Evolutionary conservation across 2,329 filamentous ascomycete species (phyloP).

Genomic region (Aspergillus fumigatiaffinis): DNA sequence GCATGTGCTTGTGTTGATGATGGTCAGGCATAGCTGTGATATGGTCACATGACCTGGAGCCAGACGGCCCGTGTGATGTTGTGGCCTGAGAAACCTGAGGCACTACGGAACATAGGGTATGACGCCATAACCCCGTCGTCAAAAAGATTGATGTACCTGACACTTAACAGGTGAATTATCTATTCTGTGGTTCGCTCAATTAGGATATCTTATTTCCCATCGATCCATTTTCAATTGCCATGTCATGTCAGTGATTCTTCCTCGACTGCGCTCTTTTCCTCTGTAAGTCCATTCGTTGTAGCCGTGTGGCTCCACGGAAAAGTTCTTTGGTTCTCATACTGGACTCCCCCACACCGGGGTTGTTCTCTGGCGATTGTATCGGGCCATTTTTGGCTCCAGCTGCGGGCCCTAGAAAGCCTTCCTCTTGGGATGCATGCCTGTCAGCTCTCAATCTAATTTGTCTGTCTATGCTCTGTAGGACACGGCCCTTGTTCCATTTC

Average conservation of each 20-base stretch:
- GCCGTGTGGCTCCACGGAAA: background rate
- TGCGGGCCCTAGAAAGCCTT: background rate
- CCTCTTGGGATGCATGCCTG: conserved; percentile 7
- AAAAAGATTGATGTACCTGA: background rate
- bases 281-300: conserved; percentile 5
- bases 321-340: background rate
- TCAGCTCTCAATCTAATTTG: conserved; percentile 6
- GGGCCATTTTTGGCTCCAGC: background rate
- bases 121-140: conserved; percentile 1
- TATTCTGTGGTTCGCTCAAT: background rate
- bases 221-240: background rate
- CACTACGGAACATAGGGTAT: background rate
- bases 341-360: conserved; percentile 1
- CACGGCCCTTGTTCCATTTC: conserved; percentile 4
- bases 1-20: background rate
- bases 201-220: background rate
- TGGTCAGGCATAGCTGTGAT: background rate
- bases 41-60: background rate
- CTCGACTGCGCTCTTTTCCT: background rate
- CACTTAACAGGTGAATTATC: background rate
- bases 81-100: background rate
- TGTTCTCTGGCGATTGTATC: background rate
- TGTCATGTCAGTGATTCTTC: conserved; percentile 3
- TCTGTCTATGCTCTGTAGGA: conserved; percentile 8
- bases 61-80: background rate